Evolutionary conservation across 208 protist species (phyloP).

Genomic region (Wallacemonas collosoma): DNA sequence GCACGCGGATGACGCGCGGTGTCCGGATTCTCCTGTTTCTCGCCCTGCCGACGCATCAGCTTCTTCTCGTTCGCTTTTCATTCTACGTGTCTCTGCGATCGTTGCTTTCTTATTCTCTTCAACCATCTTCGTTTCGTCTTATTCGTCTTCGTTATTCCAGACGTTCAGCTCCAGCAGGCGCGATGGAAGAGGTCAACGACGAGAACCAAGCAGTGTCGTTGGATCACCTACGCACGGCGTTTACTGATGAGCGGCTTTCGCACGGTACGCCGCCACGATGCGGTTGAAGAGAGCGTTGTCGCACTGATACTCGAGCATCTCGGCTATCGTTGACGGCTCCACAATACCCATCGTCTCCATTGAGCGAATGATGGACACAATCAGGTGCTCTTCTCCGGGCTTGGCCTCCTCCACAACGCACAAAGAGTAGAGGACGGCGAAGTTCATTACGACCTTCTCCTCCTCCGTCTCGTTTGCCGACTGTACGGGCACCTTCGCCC

Average conservation of each 20-base stretch:
- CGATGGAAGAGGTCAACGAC: too few relatives aligned
- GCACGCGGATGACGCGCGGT: too few relatives aligned
- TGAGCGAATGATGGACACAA: conserved; percentile 63
- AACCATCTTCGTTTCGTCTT: too few relatives aligned
- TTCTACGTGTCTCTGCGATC: neutral
- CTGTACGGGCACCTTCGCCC: conserved; percentile 55
- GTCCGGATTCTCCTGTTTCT: too few relatives aligned
- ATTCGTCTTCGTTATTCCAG: neutral
- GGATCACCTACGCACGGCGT: too few relatives aligned
- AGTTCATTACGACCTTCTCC: conserved; percentile 51
- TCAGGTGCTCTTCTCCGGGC: conserved; percentile 50
- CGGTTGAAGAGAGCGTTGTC: conserved; percentile 40
- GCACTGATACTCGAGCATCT: conserved; percentile 41
- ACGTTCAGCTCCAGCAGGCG: neutral
- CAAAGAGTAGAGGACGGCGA: conserved; percentile 54
- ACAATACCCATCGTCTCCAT: conserved; percentile 64
- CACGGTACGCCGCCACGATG: conserved; percentile 37
- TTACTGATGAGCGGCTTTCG: neutral
- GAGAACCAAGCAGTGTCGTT: too few relatives aligned
- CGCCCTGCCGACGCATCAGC: neutral
- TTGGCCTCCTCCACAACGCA: conserved; percentile 48
- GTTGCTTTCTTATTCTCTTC: neutral
- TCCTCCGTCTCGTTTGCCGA: conserved; percentile 30
- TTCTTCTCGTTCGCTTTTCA: neutral
- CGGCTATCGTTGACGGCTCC: conserved; percentile 48